Conservation (phyloP, 805 yeast species). For the Saccharomyces jurei region DNA sequence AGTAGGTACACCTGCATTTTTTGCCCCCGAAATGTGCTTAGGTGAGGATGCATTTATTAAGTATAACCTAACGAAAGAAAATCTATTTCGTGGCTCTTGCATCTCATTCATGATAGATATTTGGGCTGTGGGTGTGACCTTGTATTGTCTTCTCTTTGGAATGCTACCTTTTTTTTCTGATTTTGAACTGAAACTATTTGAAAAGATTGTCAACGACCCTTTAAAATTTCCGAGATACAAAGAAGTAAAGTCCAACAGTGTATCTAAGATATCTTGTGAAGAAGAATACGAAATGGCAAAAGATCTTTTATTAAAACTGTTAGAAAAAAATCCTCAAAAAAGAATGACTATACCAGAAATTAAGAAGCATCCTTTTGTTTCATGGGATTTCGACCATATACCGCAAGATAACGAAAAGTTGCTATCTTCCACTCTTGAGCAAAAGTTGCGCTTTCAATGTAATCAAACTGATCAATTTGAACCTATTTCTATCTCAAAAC, state of each 20-base stretch:
- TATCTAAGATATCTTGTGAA: slow-evolving; percentile 28
- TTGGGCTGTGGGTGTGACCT: slow-evolving; percentile 95
- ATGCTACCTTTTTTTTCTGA: slow-evolving; percentile 81
- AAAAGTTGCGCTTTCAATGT: slow-evolving; percentile 23
- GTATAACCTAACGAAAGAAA: slow-evolving; percentile 16
- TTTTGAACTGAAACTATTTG: slow-evolving; percentile 60
- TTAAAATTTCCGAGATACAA: slow-evolving; percentile 47
- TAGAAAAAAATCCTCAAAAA: slow-evolving; percentile 59
- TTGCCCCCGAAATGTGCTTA: slow-evolving; percentile 86
- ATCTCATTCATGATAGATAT: slow-evolving; percentile 83
- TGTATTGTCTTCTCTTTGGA: slow-evolving; percentile 83
- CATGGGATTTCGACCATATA: slow-evolving; percentile 31
- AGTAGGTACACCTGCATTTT: slow-evolving; percentile 95
- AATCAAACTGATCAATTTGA: slow-evolving; percentile 23
- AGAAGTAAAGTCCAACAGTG: slow-evolving; percentile 19
- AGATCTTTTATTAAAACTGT: slow-evolving; percentile 52
- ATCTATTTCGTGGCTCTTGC: slow-evolving; percentile 34
- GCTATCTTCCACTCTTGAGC: slow-evolving; percentile 9
- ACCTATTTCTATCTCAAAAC: slow-evolving; percentile 52
- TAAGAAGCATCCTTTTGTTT: slow-evolving; percentile 66
- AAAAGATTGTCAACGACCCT: slow-evolving; percentile 60
- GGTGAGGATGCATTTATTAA: slow-evolving; percentile 32
- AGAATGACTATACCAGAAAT: slow-evolving; percentile 67
- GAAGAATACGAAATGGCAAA: slow-evolving; percentile 38
- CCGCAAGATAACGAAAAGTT: slow-evolving; percentile 6